Evolutionary conservation across 225 moss, liverwort and hornwort species (phyloP).

Genomic region (Climacium dendroides): DNA sequence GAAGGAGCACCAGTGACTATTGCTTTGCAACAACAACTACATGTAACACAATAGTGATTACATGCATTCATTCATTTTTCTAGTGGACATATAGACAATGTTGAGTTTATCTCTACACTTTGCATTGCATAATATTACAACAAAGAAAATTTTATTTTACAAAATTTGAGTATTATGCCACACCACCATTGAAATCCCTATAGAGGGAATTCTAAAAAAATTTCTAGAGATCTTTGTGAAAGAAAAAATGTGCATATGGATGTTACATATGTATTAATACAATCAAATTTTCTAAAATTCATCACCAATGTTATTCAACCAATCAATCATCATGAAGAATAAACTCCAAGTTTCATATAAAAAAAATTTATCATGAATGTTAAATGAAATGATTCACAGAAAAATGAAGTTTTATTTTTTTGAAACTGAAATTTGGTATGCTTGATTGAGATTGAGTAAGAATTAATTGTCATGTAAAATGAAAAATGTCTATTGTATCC

Average conservation of each 20-base stretch:
- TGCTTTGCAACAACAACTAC: too few species aligned
- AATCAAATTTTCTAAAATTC: not conserved
- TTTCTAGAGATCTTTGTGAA: rapidly evolving
- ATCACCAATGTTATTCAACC: not conserved
- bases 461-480: too few species aligned
- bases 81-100: rapidly evolving
- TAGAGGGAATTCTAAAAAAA: rapidly evolving
- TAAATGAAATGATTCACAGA: not conserved
- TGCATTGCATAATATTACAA: too few species aligned
- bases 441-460: not conserved
- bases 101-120: too few species aligned
- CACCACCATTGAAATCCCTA: not conserved
- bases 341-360: too few species aligned
- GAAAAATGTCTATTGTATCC: too few species aligned
- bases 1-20: too few species aligned
- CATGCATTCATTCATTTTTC: too few species aligned
- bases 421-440: not conserved
- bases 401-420: not conserved
- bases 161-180: rapidly evolving
- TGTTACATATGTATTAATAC: not conserved
- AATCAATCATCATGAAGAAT: too few species aligned
- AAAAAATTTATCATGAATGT: not conserved
- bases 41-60: too few species aligned
- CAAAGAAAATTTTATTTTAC: not conserved
- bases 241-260: rapidly evolving